Evolutionary conservation across 2,329 filamentous ascomycete species (phyloP).

Genomic region (Truncatella angustata): DNA sequence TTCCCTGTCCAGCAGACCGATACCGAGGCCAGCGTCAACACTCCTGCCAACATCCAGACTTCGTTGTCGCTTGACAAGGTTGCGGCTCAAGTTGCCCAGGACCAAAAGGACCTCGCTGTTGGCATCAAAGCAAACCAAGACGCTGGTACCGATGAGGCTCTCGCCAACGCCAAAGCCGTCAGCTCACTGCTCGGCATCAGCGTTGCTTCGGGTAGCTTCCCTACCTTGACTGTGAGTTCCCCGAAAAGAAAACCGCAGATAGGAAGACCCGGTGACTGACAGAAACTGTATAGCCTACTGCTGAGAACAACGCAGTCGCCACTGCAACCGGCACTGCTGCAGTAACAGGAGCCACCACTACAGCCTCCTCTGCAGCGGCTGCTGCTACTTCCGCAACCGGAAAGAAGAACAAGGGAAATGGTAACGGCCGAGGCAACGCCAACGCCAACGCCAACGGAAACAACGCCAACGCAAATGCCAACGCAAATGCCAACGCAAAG

Average conservation of each 20-base stretch:
- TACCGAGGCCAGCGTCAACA: slow-evolving; percentile 38
- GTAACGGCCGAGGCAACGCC: too few species aligned
- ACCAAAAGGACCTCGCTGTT: slow-evolving; percentile 48
- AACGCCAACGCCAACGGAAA: slow-evolving; percentile 10
- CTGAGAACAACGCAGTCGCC: slow-evolving; percentile 10
- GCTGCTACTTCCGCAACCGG: slow-evolving; percentile 17
- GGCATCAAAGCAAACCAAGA: slow-evolving; percentile 45
- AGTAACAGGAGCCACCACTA: slow-evolving; percentile 10
- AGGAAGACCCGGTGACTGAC: slow-evolving; percentile 13
- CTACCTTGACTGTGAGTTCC: slow-evolving; percentile 30
- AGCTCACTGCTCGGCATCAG: slow-evolving; percentile 32
- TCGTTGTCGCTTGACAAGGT: slow-evolving; percentile 43
- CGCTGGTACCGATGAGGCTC: slow-evolving; percentile 31
- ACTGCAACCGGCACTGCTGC: slow-evolving; percentile 11
- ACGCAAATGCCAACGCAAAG: slow-evolving; percentile 13
- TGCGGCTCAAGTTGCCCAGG: slow-evolving; percentile 45
- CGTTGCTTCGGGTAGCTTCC: slow-evolving; percentile 27
- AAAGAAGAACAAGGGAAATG: slow-evolving; percentile 15
- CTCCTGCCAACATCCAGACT: slow-evolving; percentile 44
- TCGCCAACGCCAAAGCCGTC: slow-evolving; percentile 36
- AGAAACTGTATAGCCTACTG: slow-evolving; percentile 8
- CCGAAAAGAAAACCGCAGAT: background rate
- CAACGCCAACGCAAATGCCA: slow-evolving; percentile 17
- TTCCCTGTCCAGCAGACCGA: slow-evolving; percentile 57
- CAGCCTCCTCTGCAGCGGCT: slow-evolving; percentile 11